A percentile compares a stretch with the other conserved stretches of the same genome.
Evolutionary conservation across 108 stramenopile species (phyloP).

Genomic region (Cyclotella baltica): DNA sequence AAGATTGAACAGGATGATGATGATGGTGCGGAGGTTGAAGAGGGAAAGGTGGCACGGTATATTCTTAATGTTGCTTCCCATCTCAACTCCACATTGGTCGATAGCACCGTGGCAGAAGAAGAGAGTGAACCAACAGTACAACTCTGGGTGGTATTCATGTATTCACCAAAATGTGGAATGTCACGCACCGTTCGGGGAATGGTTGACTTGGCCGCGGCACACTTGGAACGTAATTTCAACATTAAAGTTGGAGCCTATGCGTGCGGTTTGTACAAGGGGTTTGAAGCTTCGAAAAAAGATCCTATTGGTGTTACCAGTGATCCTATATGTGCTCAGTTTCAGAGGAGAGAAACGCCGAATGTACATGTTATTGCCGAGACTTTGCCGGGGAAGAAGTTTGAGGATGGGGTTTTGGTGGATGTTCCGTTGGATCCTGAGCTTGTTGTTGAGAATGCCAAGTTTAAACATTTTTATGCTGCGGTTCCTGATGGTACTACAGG

Average conservation of each 20-base stretch:
- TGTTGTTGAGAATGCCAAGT: conserved; percentile 44
- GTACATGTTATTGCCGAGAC: conserved; percentile 57
- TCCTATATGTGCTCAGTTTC: conserved; percentile 51
- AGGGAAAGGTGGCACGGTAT: conserved; percentile 12
- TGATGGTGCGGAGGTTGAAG: neutral
- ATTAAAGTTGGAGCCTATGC: conserved; percentile 56
- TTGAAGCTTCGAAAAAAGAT: conserved; percentile 16
- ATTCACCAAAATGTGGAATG: conserved; percentile 49
- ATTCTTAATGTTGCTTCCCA: conserved; percentile 57
- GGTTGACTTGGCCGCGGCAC: conserved; percentile 50
- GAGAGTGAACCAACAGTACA: conserved; percentile 42
- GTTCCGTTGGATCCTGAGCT: conserved; percentile 31
- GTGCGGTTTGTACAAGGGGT: conserved; percentile 47
- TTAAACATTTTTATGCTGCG: conserved; percentile 52
- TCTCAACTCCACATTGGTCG: conserved; percentile 33
- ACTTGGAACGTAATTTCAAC: conserved; percentile 41
- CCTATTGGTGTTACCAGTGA: conserved; percentile 33
- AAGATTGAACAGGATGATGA: conserved; percentile 24
- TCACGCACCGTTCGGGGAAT: conserved; percentile 42
- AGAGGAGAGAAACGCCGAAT: conserved; percentile 51
- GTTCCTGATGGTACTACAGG: conserved; percentile 45
- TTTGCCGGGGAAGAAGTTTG: conserved; percentile 30
- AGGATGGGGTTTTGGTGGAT: conserved; percentile 32
- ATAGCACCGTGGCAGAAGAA: conserved; percentile 23
- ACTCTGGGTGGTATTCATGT: conserved; percentile 51